Evolutionary conservation across 1,139 yeast species (phyloP).

Genomic region (Hansenula anomala): DNA sequence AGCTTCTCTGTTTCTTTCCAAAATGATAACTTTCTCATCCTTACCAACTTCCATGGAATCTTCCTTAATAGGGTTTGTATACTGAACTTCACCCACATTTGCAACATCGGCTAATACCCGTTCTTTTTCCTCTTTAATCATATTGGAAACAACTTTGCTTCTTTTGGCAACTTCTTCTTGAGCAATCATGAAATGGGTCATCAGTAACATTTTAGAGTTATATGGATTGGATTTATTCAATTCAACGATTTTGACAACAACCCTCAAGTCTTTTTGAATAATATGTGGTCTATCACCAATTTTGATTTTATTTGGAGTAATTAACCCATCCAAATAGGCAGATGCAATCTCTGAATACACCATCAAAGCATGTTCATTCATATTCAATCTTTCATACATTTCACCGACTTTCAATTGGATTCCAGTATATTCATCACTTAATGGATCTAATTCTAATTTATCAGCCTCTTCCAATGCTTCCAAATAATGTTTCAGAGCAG

Average conservation of each 20-base stretch:
- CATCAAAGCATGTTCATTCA: slow-evolving; percentile 58
- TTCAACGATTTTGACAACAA: slow-evolving; percentile 63
- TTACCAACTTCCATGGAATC: neutral
- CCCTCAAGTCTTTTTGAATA: slow-evolving; percentile 67
- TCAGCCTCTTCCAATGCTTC: slow-evolving; percentile 46
- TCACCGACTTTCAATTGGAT: slow-evolving; percentile 82
- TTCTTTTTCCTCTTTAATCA: slow-evolving; percentile 13
- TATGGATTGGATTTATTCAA: slow-evolving; percentile 46
- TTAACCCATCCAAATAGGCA: slow-evolving; percentile 54
- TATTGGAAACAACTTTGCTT: slow-evolving; percentile 14
- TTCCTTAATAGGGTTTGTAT: neutral
- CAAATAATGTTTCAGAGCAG: slow-evolving; percentile 66
- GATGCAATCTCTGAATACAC: slow-evolving; percentile 66
- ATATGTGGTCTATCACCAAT: slow-evolving; percentile 44
- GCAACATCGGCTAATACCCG: slow-evolving; percentile 2
- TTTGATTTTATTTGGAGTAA: slow-evolving; percentile 30
- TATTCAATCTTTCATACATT: slow-evolving; percentile 67
- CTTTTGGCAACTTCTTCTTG: slow-evolving; percentile 50
- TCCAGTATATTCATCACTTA: slow-evolving; percentile 76
- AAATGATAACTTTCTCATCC: neutral
- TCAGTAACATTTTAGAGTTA: slow-evolving; percentile 52
- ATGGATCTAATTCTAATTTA: slow-evolving; percentile 42
- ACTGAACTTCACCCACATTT: neutral
- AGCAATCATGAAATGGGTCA: slow-evolving; percentile 63
- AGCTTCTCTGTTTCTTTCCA: slow-evolving; percentile 35